These are phyloP conservation scores for Phylloporus sp. DNA, from an alignment of 768 basidiomycete genomes.

Conservation along the genomic window DNA sequence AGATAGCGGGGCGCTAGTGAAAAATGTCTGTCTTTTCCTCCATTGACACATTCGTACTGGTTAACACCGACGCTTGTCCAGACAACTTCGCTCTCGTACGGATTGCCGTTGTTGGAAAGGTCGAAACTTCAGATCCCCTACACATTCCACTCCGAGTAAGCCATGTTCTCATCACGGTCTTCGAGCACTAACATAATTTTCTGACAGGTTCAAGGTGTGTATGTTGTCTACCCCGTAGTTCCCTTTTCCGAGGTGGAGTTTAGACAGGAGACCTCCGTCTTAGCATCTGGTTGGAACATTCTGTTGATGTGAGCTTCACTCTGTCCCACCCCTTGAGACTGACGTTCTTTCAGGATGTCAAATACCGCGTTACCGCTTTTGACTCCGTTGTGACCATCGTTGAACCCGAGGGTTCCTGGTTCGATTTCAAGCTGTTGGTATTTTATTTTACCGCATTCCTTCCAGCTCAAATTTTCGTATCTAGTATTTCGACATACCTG, in stretches of 20 bases:
- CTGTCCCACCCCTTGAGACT: background rate
- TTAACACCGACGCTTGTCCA: constrained; percentile 28
- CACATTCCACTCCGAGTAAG: constrained; percentile 79
- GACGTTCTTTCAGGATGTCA: constrained; percentile 41
- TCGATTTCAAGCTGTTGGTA: constrained; percentile 78
- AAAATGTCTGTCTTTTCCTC: constrained; percentile 53
- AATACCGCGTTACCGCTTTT: constrained; percentile 62
- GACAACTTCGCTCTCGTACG: constrained; percentile 57
- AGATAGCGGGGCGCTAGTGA: constrained; percentile 58
- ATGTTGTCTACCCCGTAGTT: background rate
- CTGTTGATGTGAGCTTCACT: constrained; percentile 47
- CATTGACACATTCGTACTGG: background rate
- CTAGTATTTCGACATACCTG: constrained; percentile 64
- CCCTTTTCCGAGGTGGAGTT: constrained; percentile 6
- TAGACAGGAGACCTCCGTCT: constrained; percentile 76
- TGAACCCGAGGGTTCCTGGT: constrained; percentile 72
- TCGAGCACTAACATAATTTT: constrained; percentile 3
- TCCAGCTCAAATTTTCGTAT: constrained; percentile 1
- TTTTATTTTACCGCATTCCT: background rate
- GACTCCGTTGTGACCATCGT: constrained; percentile 76
- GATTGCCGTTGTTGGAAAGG: constrained; percentile 48
- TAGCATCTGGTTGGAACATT: constrained; percentile 73
- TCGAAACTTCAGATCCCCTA: constrained; percentile 67
- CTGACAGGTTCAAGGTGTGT: constrained; percentile 59
- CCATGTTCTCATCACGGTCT: constrained; percentile 5